These are phyloP conservation scores for Ophiostoma fasciatum DNA, from an alignment of 2,329 filamentous ascomycete species.

Conservation along the genomic window DNA sequence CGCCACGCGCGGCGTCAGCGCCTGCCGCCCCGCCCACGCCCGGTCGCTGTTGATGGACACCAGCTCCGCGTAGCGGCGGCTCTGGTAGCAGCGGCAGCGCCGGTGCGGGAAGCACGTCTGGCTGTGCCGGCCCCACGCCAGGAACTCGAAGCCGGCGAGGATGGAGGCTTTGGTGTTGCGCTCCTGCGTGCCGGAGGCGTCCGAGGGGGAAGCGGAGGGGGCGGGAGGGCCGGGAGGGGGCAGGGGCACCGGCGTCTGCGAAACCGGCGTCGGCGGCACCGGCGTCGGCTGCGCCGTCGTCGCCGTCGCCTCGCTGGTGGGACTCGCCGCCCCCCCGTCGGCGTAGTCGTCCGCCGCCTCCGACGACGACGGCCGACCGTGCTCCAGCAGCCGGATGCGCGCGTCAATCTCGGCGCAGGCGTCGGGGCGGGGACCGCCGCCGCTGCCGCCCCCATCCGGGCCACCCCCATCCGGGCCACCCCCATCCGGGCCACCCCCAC, in stretches of 20 bases:
- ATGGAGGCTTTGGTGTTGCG: conserved; percentile 12
- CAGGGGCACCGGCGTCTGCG: too few relatives aligned
- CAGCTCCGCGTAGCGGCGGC: conserved; percentile 12
- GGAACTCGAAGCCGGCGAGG: conserved; percentile 19
- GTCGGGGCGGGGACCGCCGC: neutral
- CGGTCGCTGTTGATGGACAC: conserved; percentile 13
- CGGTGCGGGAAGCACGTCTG: conserved; percentile 21
- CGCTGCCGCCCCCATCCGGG: neutral
- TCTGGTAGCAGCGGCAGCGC: conserved; percentile 16
- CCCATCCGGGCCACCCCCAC: too few relatives aligned
- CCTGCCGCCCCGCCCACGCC: conserved; percentile 7
- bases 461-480: neutral
- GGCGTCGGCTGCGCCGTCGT: neutral
- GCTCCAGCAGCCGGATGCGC: conserved; percentile 7
- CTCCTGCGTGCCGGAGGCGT: neutral
- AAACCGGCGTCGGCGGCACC: too few relatives aligned
- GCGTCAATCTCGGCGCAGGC: conserved; percentile 5
- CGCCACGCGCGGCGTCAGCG: conserved; percentile 1
- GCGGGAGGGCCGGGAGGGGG: too few relatives aligned
- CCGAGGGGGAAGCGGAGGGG: too few relatives aligned
- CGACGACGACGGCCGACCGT: neutral
- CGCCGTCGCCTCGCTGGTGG: neutral
- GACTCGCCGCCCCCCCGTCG: neutral
- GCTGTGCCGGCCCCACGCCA: conserved; percentile 21
- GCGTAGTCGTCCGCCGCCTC: neutral